Evolutionary conservation across 1,139 yeast genomes (phyloP), one percentile per base, ranked within the genome.

Genomic region (Blastobotrys aristatus): DNA sequence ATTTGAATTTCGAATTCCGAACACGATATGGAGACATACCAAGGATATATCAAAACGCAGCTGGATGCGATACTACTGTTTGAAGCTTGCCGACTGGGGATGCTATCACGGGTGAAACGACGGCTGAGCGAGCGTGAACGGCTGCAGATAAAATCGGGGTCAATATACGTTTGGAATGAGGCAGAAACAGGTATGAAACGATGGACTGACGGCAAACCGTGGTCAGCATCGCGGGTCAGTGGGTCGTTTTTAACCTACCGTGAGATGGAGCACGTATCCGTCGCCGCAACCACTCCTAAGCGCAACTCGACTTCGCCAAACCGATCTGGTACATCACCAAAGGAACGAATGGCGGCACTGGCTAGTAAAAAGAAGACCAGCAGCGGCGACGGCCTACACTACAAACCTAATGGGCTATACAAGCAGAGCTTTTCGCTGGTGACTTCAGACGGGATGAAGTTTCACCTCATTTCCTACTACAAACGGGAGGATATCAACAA

Each of bases 151-250:
- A 60, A 61, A 30, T 71, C 76, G 10, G 81, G 82, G 5, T 68
- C 77, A 6, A 71, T 79, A 0, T 80, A 74, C 54, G 72, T 78
- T 2, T 80, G 84, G 84, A 77, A 76, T 56, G 84, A 80, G 58
- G 68, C 71, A 11, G 78, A 75, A 51, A 75, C 82, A 43, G 79
- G 77, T 2, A 79, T 80, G 79, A 73, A 75, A 56, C 61, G 84
- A 44, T 80, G 85, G 84, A 80, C 84, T 1, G 84, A 80, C 57
- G 83, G 84, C 11, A 74, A 74, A 54, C 70, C 73, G 36, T 80
- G 84, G 84, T 71, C 77, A 52, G 82, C 84, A 1, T 76, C 82
- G 1, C 67, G 82, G 56, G 84, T 79, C 5, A 69, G 73, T 37
- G 82, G 82, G 0, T 70, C 75, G 0, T 80, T 80, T 55, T 63